Conservation (phyloP, 2,329 filamentous ascomycete species). For the Capronia coronata region DNA sequence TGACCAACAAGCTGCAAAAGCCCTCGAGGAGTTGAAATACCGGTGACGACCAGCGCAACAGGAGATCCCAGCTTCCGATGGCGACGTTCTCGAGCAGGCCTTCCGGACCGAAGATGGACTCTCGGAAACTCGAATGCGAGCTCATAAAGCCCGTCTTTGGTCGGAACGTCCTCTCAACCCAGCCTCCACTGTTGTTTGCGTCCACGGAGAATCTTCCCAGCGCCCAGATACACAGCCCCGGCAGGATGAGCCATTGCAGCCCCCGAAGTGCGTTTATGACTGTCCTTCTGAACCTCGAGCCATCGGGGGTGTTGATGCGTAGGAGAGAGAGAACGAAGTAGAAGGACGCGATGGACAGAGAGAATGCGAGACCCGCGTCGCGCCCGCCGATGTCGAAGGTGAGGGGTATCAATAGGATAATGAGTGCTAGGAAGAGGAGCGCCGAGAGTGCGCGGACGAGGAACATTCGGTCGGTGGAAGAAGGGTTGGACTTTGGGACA, state of each 20-base stretch:
- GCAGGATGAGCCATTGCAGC: constrained; percentile 81
- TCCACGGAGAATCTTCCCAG: constrained; percentile 93
- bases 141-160: constrained; percentile 49
- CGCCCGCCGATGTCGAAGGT: constrained; percentile 96
- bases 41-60: constrained; percentile 82
- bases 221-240: constrained; percentile 84
- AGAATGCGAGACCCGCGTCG: constrained; percentile 90
- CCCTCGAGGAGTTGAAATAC: constrained; percentile 92
- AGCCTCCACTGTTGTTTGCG: constrained; percentile 61
- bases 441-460: constrained; percentile 73
- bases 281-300: constrained; percentile 66
- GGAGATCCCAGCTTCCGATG: constrained; percentile 81
- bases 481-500: not conserved
- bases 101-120: constrained; percentile 84
- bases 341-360: constrained; percentile 78
- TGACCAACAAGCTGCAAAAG: constrained; percentile 92
- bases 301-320: constrained; percentile 72
- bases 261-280: constrained; percentile 63
- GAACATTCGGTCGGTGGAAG: constrained; percentile 58
- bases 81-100: constrained; percentile 73
- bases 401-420: constrained; percentile 91
- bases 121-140: constrained; percentile 58
- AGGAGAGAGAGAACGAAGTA: constrained; percentile 82
- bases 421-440: constrained; percentile 78
- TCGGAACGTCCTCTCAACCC: constrained; percentile 74